These are phyloP conservation scores for Elongisporangium undulatum DNA, from an alignment of 352 stramenopile species.

Conservation along the genomic window DNA sequence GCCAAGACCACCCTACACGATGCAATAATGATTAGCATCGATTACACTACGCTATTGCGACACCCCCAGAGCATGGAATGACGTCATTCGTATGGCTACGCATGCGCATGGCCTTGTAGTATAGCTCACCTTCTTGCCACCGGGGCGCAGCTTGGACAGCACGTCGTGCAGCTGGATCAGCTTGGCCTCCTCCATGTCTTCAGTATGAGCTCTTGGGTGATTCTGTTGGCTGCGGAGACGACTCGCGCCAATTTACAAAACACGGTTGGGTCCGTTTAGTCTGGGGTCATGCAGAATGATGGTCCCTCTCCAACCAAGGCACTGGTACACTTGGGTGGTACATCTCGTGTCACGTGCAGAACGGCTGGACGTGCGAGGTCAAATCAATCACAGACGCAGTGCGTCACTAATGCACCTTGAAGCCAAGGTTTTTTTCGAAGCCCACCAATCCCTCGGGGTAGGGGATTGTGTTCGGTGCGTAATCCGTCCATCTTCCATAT, in stretches of 20 bases:
- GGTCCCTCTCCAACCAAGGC: neutral
- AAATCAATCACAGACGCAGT: neutral
- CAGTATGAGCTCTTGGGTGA: neutral
- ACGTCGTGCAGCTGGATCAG: constrained; percentile 82
- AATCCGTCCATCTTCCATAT: neutral
- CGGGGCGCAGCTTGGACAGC: constrained; percentile 78
- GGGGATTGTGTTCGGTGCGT: neutral
- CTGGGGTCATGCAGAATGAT: neutral
- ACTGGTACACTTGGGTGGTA: neutral
- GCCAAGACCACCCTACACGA: constrained; percentile 59
- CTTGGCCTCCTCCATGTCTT: constrained; percentile 78
- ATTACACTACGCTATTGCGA: neutral
- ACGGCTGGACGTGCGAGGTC: neutral
- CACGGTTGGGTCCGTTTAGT: too few relatives aligned
- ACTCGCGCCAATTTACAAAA: neutral
- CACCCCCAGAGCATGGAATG: constrained; percentile 3
- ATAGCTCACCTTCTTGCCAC: constrained; percentile 66
- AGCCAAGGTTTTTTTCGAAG: neutral
- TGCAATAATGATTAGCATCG: constrained; percentile 2
- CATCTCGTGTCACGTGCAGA: neutral
- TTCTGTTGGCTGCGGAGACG: neutral
- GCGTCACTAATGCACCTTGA: neutral
- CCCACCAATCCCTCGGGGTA: neutral
- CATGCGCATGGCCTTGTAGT: neutral
- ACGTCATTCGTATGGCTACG: constrained; percentile 5